Evolutionary conservation across 768 basidiomycete species (phyloP), one percentile per base, ranked within the genome.

Genomic region (Tylopilus cervinicoccineus): DNA sequence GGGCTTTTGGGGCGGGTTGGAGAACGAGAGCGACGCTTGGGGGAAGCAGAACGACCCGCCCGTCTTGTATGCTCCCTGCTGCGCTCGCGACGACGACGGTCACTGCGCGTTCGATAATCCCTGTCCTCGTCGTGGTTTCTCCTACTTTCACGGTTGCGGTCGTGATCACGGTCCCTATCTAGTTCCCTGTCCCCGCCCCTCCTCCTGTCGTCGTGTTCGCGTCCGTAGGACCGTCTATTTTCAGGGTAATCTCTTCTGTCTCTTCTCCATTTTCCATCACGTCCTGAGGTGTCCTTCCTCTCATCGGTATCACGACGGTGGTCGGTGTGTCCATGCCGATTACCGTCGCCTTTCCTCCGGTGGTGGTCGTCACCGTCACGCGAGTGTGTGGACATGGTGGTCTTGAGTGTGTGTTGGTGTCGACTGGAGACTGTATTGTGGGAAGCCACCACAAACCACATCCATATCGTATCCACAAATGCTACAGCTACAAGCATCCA

Each of bases 21-120:
- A 24, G 78, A 72, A 20, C 55, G 61, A n/a, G 78, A 71, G 33
- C 66, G 70, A 20, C 41, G 56, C 31, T 29, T 38, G 24, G 67
- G 84, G 7, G 85, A 87, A 4, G 79, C 81, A 29, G 86, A 88
- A 27, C 86, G 81, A 41, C 68, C 70, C 17, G 70, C 58, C 6
- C 50, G 57, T 39, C 60, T 57, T 43, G 72, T 51, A 61, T 52
- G 70, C 56, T 51, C 69, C 58, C 52, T 60, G 38, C 64, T 65
- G 43, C 45, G 57, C 50, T 65, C 57, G 27, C 28, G 51, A 22
- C 37, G 52, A 47, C 50, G 54, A 43, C 56, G 52, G 29, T 68
- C 68, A 47, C 59, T 60, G 17, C 62, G 67, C 37, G 58, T 52
- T 28, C 70, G 67, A 43, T 65, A 48, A 52, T 78, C 76, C 26